Conservation (phyloP, 257 asterid species). For the Orobanche coerulescens region DNA sequence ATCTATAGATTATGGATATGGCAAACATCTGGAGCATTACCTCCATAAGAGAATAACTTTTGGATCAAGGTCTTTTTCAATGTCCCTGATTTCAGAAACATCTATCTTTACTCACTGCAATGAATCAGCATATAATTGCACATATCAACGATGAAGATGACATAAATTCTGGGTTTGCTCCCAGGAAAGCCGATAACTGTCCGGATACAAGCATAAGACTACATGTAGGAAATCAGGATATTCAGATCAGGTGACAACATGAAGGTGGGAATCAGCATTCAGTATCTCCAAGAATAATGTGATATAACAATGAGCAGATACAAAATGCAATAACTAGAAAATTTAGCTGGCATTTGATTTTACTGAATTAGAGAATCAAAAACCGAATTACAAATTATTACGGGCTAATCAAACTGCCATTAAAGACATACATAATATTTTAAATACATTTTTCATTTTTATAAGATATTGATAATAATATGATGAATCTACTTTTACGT, state of each 20-base stretch:
- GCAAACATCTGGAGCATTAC: constrained; percentile 34
- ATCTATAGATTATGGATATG: constrained; percentile 6
- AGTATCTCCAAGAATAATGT: neutral
- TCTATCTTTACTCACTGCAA: constrained; percentile 55
- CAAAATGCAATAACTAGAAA: neutral
- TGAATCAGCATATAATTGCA: constrained; percentile 76
- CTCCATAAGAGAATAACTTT: constrained; percentile 94
- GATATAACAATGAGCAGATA: constrained; percentile 5
- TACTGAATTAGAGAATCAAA: constrained; percentile 8
- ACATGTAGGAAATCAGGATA: constrained; percentile 8
- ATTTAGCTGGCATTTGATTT: constrained; percentile 7
- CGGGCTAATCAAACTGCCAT: constrained; percentile 12
- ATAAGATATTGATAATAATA: neutral
- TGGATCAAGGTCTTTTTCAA: constrained; percentile 89
- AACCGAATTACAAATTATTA: neutral
- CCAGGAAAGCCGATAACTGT: constrained; percentile 91
- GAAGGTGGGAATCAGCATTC: neutral
- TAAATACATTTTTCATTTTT: neutral
- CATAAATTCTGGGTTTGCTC: constrained; percentile 75
- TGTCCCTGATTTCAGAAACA: constrained; percentile 48
- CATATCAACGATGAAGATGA: constrained; percentile 79
- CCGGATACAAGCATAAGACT: constrained; percentile 17
- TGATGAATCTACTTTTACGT: constrained; percentile 1
- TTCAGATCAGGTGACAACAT: neutral
- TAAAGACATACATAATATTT: neutral